Evolutionary conservation across 2,329 filamentous ascomycete genomes (phyloP).

Genomic region (Geosmithia flava): DNA sequence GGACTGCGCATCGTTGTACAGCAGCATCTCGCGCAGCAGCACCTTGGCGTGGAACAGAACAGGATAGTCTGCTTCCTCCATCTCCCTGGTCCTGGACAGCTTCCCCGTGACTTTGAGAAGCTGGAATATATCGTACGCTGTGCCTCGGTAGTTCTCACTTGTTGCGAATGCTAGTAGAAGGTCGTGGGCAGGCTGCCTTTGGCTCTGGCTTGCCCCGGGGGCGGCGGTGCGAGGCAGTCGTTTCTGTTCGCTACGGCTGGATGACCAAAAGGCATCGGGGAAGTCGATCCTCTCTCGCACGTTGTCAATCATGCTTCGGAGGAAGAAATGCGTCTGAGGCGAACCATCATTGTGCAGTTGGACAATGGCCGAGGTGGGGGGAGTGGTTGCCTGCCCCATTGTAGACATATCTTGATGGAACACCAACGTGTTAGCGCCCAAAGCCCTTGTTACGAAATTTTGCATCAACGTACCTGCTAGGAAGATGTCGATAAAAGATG

Average conservation of each 20-base stretch:
- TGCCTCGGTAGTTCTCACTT: slow-evolving; percentile 36
- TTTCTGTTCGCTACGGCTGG: slow-evolving; percentile 28
- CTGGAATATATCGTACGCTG: slow-evolving; percentile 38
- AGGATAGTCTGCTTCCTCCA: slow-evolving; percentile 35
- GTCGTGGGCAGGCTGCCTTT: slow-evolving; percentile 28
- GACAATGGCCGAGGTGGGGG: slow-evolving; percentile 35
- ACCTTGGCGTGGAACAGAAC: slow-evolving; percentile 41
- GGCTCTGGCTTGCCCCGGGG: not conserved
- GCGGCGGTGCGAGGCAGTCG: not conserved
- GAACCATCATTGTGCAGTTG: slow-evolving; percentile 39
- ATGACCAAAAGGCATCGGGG: slow-evolving; percentile 46
- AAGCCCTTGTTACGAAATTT: not conserved
- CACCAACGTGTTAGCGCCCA: not conserved
- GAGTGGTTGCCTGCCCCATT: slow-evolving; percentile 35
- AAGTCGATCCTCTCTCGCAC: slow-evolving; percentile 36
- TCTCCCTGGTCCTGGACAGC: slow-evolving; percentile 33
- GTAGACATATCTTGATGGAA: slow-evolving; percentile 25
- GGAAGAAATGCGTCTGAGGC: slow-evolving; percentile 29
- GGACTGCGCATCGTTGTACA: slow-evolving; percentile 38
- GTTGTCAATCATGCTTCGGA: slow-evolving; percentile 21
- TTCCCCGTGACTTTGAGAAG: slow-evolving; percentile 37
- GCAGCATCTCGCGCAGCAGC: slow-evolving; percentile 39
- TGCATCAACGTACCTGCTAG: slow-evolving; percentile 28
- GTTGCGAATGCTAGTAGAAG: slow-evolving; percentile 36
- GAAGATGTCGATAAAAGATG: slow-evolving; percentile 33